These are phyloP conservation scores for Xylariales sp. DNA, from an alignment of 2,329 filamentous ascomycete genomes.

Conservation along the genomic window DNA sequence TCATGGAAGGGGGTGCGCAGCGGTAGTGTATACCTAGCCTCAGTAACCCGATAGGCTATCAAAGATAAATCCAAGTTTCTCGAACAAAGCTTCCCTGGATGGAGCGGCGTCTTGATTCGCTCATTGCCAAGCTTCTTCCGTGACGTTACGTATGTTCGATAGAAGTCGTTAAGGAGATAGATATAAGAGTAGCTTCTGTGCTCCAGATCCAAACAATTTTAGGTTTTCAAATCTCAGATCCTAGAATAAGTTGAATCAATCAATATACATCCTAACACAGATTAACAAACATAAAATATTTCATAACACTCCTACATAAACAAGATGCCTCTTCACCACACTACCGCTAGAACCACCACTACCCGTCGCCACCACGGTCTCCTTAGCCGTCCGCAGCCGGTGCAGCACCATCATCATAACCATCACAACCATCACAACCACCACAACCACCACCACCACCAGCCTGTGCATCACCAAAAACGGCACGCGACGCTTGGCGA, in stretches of 20 bases:
- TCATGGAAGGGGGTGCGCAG: constrained; percentile 25
- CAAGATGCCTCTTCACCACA: constrained; percentile 36
- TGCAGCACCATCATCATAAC: too few species aligned
- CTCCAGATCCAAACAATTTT: neutral
- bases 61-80: neutral
- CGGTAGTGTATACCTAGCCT: neutral
- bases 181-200: constrained; percentile 22
- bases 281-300: neutral
- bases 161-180: neutral
- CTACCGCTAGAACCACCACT: constrained; percentile 57
- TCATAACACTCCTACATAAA: constrained; percentile 10
- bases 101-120: neutral
- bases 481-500: constrained; percentile 77
- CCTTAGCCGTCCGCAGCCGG: constrained; percentile 50
- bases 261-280: neutral
- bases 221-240: neutral
- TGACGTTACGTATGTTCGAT: constrained; percentile 2
- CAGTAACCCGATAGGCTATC: constrained; percentile 17
- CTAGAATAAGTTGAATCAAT: neutral
- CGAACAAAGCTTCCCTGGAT: constrained; percentile 9
- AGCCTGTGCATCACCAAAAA: constrained; percentile 69
- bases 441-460: neutral
- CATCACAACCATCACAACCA: too few species aligned
- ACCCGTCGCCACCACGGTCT: constrained; percentile 56
- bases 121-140: constrained; percentile 19